A percentile compares a stretch with the other conserved stretches of the same genome.
phyloP scores from a whole-genome alignment of 352 stramenopile species.

The Phytophthora ohioensis region DNA sequence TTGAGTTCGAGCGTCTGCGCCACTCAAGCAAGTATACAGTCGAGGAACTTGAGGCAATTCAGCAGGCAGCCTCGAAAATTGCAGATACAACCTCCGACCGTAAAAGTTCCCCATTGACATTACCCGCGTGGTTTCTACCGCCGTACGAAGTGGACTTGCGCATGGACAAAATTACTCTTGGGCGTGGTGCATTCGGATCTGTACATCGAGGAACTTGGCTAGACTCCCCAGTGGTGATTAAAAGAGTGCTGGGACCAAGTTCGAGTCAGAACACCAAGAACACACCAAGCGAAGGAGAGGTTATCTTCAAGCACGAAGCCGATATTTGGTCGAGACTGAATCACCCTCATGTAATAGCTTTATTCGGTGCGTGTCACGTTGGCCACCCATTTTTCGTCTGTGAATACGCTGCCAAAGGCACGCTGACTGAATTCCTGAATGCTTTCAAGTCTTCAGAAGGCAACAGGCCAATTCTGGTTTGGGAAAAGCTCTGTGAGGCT shows the following conservation, averaged over 20 bases:
- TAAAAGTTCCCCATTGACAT: neutral
- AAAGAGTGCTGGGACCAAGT: constrained; percentile 6
- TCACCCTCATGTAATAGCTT: neutral
- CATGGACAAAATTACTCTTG: constrained; percentile 3
- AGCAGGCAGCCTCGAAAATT: neutral
- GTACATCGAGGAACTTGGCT: constrained; percentile 32
- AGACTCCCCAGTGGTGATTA: constrained; percentile 30
- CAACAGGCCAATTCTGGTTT: constrained; percentile 8
- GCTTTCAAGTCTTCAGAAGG: neutral
- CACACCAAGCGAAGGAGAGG: constrained; percentile 18
- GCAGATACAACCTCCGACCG: neutral
- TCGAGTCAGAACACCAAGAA: constrained; percentile 1
- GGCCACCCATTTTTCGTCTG: constrained; percentile 32
- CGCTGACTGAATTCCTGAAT: constrained; percentile 26
- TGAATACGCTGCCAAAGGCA: constrained; percentile 31
- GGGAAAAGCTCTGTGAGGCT: constrained; percentile 37
- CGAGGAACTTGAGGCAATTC: constrained; percentile 13
- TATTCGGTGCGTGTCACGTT: constrained; percentile 30
- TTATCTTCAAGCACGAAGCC: neutral
- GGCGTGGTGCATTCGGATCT: constrained; percentile 27
- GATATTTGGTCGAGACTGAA: neutral
- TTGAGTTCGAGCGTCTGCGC: constrained; percentile 18
- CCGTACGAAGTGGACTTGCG: constrained; percentile 32
- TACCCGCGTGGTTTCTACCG: constrained; percentile 40
- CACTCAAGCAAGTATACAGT: constrained; percentile 13